phyloP scores from a whole-genome alignment of 257 asterid genomes.

The Cruciata laevipes region DNA sequence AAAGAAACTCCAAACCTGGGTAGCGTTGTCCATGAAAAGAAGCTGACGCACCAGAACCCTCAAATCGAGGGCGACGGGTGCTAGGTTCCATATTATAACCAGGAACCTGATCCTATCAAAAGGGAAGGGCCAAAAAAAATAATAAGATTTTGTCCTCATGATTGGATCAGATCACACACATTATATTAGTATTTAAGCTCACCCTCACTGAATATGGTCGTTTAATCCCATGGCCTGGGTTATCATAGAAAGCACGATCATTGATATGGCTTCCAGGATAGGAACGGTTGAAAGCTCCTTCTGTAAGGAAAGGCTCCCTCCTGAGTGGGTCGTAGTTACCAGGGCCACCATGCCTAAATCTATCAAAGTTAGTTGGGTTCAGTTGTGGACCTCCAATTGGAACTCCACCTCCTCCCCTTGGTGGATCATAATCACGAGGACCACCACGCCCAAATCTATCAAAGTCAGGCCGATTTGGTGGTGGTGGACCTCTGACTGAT shows the following conservation, averaged over 20 bases:
- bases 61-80: constrained; percentile 42
- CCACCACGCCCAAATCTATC: constrained; percentile 35
- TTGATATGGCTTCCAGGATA: constrained; percentile 38
- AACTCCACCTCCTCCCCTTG: constrained; percentile 24
- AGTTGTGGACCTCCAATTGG: constrained; percentile 25
- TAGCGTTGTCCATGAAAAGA: constrained; percentile 31
- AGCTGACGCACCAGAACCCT: constrained; percentile 32
- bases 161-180: neutral
- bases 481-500: constrained; percentile 22
- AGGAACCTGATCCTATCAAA: constrained; percentile 37
- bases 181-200: constrained; percentile 19
- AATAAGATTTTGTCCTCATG: neutral
- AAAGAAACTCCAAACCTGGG: constrained; percentile 27
- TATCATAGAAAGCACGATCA: constrained; percentile 35
- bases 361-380: constrained; percentile 26
- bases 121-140: neutral
- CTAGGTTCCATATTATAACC: constrained; percentile 39
- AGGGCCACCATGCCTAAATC: constrained; percentile 32
- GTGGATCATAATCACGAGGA: constrained; percentile 28
- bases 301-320: constrained; percentile 37
- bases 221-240: constrained; percentile 38
- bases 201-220: constrained; percentile 46
- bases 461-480: constrained; percentile 24
- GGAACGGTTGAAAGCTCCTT: constrained; percentile 36
- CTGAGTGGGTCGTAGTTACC: constrained; percentile 29